Base-by-base conservation (phyloP, 768 basidiomycete species). In the Tulasnella calospora region DNA sequence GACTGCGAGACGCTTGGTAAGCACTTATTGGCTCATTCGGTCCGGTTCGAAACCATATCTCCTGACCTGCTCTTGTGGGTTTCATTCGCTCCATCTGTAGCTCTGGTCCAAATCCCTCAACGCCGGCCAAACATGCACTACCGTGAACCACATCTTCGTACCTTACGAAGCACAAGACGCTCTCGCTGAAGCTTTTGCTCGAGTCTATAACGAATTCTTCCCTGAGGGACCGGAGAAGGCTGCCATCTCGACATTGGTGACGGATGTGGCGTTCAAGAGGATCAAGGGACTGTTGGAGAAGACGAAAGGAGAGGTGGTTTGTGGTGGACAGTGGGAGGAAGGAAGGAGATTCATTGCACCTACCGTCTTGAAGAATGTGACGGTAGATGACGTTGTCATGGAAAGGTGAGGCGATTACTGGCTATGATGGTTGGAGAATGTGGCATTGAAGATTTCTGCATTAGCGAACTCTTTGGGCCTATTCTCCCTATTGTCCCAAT, bases 61-160 rank as follows among this genome's bases (percentile, higher is more conserved):
- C 9, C 51, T 47, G 17, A 47, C 46, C 15, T 4, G 46, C 46
- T 70, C 67, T 4, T 47, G 17, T 12, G 5, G 19, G 15, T 21
- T 47, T 47, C 3, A 5, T 23, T 51, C 51, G 51, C 23, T 23
- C 51, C 23, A n/a, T n/a, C n/a, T 7, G 27, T 8, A 71, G 70
- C 70, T 94, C 47, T 95, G 93, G 92, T 92, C 93, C 27, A 94
- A 94, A 83, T 84, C 85, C 69, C 83, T 85, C 46, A 96, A 96
- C 80, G 89, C 89, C 0, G 94, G 94, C 1, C 92, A 92, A 85
- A 90, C 90, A 0, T 95, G 94, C 77, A 86, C 91, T 3, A 90
- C 92, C 5, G 88, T 89, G 0, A 89, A 89, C 80, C 89, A 89
- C 79, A 81, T 87, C 30, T 85, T 89, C 33, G 85, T 90, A 8